Percentiles rank a stretch among this genome's conserved stretches.
phyloP scores from a whole-genome alignment of 2,329 filamentous ascomycete genomes.

The Paraphoma sp. region DNA sequence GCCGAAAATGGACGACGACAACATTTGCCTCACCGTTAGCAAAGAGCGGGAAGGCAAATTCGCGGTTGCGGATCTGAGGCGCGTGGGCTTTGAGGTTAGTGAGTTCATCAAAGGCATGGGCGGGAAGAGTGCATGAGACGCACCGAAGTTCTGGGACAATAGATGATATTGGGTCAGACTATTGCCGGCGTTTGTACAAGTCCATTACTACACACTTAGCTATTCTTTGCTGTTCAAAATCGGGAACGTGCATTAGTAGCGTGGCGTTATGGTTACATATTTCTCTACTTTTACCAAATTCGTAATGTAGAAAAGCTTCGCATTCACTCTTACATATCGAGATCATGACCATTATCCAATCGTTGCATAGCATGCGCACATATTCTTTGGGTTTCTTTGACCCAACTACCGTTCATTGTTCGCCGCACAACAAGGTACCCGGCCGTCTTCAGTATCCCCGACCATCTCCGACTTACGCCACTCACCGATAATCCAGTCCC shows the following conservation, averaged over 20 bases:
- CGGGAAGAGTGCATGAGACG: constrained; percentile 5
- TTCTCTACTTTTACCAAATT: neutral
- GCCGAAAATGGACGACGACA: constrained; percentile 51
- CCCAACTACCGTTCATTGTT: neutral
- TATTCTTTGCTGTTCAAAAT: neutral
- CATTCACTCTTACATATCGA: too few relatives aligned
- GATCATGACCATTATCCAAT: neutral
- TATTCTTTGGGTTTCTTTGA: neutral
- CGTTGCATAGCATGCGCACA: neutral
- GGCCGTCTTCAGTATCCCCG: neutral
- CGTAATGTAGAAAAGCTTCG: neutral
- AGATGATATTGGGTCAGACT: neutral
- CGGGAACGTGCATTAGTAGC: neutral
- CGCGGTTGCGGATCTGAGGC: constrained; percentile 64
- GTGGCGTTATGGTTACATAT: neutral
- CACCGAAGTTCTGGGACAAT: neutral
- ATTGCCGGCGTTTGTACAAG: too few relatives aligned
- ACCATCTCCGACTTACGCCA: neutral
- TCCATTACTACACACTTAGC: neutral
- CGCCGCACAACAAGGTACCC: neutral
- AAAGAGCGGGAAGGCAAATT: constrained; percentile 44
- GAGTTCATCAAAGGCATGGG: constrained; percentile 69
- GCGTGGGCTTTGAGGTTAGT: constrained; percentile 84
- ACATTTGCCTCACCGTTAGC: constrained; percentile 48
- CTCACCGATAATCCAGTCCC: neutral